phyloP scores from a whole-genome alignment of 345 rosid species.

The sweet orange (Citrus sinensis) region DNA sequence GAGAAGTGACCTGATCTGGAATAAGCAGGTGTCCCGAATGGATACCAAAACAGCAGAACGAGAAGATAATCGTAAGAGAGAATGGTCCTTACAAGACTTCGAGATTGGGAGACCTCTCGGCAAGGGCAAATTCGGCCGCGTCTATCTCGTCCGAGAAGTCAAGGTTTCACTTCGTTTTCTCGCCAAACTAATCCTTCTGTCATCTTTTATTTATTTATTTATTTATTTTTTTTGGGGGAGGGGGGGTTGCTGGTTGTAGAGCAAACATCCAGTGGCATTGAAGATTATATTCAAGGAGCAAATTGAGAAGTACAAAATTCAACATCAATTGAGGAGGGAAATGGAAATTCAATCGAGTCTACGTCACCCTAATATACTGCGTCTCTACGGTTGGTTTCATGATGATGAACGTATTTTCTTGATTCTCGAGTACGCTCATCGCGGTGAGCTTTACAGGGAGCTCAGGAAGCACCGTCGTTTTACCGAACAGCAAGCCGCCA shows the following conservation, averaged over 20 bases:
- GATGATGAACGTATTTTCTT: conserved; percentile 69
- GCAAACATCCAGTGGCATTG: conserved; percentile 74
- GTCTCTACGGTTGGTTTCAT: conserved; percentile 90
- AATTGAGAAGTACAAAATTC: conserved; percentile 75
- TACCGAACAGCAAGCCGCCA: conserved; percentile 72
- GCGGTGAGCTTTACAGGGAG: conserved; percentile 79
- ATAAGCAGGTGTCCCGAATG: background rate
- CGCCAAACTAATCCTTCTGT: background rate
- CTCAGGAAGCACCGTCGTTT: conserved; percentile 62
- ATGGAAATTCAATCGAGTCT: conserved; percentile 84
- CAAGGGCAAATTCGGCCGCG: conserved; percentile 87
- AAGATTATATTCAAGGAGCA: conserved; percentile 88
- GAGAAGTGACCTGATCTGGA: background rate
- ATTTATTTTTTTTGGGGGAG: no score
- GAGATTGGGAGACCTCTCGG: conserved; percentile 93
- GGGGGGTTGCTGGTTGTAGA: conserved; percentile 24
- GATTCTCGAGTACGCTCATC: conserved; percentile 91
- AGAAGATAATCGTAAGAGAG: conserved; percentile 20
- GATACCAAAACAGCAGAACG: conserved; percentile 9
- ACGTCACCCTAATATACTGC: conserved; percentile 66
- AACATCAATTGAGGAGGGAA: conserved; percentile 81
- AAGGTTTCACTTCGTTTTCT: conserved; percentile 35
- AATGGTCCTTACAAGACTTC: conserved; percentile 71
- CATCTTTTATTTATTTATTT: background rate
- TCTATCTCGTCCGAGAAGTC: conserved; percentile 80